Evolutionary conservation across 2,329 filamentous ascomycete species (phyloP).

Genomic region (Monosporascus cannonballus): DNA sequence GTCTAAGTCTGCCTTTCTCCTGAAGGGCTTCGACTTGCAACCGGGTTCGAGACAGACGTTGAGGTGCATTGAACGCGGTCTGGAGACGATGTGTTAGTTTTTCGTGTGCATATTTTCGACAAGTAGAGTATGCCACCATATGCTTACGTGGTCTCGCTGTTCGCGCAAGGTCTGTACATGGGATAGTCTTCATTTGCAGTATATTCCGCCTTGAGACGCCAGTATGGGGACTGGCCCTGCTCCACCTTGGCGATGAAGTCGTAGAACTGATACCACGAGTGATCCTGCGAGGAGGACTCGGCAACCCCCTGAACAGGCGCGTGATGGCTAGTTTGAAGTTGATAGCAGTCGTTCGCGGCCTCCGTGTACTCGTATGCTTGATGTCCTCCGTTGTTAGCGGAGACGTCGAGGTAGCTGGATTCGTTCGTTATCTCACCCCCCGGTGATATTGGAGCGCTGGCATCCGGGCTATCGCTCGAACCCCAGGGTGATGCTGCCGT

Average conservation of each 20-base stretch:
- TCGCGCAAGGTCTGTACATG: conserved; percentile 2
- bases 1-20: conserved; percentile 47
- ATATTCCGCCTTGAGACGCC: conserved; percentile 12
- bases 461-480: conserved; percentile 7
- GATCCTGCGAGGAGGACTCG: conserved; percentile 4
- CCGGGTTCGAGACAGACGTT: conserved; percentile 13
- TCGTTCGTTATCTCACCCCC: background rate
- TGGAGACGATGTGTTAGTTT: background rate
- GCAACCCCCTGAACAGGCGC: conserved; percentile 1
- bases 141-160: conserved; percentile 8
- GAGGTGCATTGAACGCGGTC: conserved; percentile 1
- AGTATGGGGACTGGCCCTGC: conserved; percentile 12
- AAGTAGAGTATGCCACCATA: too few species aligned
- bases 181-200: conserved; percentile 6
- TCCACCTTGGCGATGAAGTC: conserved; percentile 15
- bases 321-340: background rate
- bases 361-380: background rate
- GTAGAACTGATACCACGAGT: conserved; percentile 10
- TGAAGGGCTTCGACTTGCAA: conserved; percentile 42
- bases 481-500: conserved; percentile 5
- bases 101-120: background rate
- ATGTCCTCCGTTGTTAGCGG: background rate
- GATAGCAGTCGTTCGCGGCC: background rate
- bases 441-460: background rate
- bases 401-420: background rate